Evolutionary conservation across 2,329 filamentous ascomycete species (phyloP).

Genomic region (Tolypocladium amazonense): DNA sequence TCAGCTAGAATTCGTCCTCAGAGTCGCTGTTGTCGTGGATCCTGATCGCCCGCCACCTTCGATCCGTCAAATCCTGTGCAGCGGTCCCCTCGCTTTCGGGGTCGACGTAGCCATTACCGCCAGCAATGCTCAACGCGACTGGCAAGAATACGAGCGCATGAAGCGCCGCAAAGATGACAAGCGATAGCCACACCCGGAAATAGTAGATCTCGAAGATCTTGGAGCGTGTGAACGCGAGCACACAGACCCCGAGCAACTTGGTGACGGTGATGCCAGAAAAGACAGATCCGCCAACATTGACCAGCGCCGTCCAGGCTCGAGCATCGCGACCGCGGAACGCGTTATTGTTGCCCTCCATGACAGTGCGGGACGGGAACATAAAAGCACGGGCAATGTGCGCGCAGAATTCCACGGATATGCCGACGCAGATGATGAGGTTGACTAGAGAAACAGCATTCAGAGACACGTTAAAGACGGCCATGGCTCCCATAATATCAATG

Average conservation of each 20-base stretch:
- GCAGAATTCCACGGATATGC: slow-evolving; percentile 94
- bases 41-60: slow-evolving; percentile 66
- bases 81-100: slow-evolving; percentile 79
- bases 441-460: slow-evolving; percentile 93
- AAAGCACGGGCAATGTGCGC: slow-evolving; percentile 94
- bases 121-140: slow-evolving; percentile 74
- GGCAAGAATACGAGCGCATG: slow-evolving; percentile 90
- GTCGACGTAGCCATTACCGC: slow-evolving; percentile 81
- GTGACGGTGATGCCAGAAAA: slow-evolving; percentile 95
- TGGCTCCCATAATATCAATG: slow-evolving; percentile 86
- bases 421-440: slow-evolving; percentile 93
- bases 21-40: slow-evolving; percentile 68
- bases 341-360: slow-evolving; percentile 68
- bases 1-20: slow-evolving; percentile 48
- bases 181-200: slow-evolving; percentile 89
- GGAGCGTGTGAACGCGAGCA: slow-evolving; percentile 86
- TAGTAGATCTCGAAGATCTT: slow-evolving; percentile 99
- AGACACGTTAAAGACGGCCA: slow-evolving; percentile 81
- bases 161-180: slow-evolving; percentile 79
- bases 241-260: slow-evolving; percentile 83
- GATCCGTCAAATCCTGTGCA: slow-evolving; percentile 75
- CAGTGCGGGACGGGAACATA: slow-evolving; percentile 76
- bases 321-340: slow-evolving; percentile 75
- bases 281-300: slow-evolving; percentile 89
- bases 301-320: slow-evolving; percentile 82